Conservation (phyloP, 176 grass and related monocot species). For the Zea luxurians region DNA sequence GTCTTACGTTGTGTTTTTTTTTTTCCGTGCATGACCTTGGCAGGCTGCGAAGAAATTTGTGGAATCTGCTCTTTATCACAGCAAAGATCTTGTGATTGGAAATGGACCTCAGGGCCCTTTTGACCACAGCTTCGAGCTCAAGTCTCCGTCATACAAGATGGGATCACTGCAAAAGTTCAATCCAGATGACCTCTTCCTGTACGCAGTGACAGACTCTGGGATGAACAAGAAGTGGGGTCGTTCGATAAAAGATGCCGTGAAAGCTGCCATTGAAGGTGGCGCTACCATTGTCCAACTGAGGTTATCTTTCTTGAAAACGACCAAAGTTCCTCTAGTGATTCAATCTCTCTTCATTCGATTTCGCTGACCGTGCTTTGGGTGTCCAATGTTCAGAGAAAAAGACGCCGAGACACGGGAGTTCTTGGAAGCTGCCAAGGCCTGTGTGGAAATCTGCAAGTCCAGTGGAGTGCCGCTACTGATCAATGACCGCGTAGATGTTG, state of each 20-base stretch:
- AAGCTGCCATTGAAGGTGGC: constrained; percentile 82
- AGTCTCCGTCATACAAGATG: constrained; percentile 45
- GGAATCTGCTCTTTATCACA: constrained; percentile 74
- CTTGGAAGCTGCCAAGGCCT: constrained; percentile 65
- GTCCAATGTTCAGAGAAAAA: constrained; percentile 67
- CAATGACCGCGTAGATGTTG: constrained; percentile 85
- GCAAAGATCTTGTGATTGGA: constrained; percentile 76
- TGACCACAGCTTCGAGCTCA: constrained; percentile 75
- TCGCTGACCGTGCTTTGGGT: constrained; percentile 1
- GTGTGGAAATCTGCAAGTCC: constrained; percentile 61
- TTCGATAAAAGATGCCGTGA: constrained; percentile 68
- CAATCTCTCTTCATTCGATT: not conserved
- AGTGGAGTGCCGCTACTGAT: constrained; percentile 74
- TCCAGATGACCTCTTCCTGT: constrained; percentile 71
- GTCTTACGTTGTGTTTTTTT: not conserved
- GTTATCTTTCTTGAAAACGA: constrained; percentile 40
- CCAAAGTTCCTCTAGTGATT: not conserved
- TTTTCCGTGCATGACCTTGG: constrained; percentile 34
- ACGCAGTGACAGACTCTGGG: constrained; percentile 86
- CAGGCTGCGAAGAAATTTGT: constrained; percentile 84
- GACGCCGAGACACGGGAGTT: constrained; percentile 64
- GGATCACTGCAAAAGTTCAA: constrained; percentile 44
- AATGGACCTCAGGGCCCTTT: constrained; percentile 91
- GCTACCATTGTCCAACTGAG: constrained; percentile 87
- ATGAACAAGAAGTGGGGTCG: constrained; percentile 87